phyloP scores from a whole-genome alignment of 129 eudicot species.

The Deinandra increscens region DNA sequence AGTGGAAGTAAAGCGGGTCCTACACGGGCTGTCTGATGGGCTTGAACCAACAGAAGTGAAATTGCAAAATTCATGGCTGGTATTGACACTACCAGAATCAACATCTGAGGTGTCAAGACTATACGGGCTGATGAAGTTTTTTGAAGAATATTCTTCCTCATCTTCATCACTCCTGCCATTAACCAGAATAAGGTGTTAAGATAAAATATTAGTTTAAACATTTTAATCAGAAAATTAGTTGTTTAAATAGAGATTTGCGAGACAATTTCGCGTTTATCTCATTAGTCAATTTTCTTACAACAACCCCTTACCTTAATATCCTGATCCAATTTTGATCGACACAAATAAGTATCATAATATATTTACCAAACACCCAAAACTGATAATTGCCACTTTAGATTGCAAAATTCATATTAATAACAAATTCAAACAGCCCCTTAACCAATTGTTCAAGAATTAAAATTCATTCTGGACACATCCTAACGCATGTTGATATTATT shows the following conservation, averaged over 20 bases:
- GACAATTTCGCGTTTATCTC: background rate
- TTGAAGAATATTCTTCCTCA: constrained; percentile 61
- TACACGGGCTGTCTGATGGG: constrained; percentile 90
- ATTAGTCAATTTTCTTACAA: background rate
- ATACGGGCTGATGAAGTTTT: constrained; percentile 45
- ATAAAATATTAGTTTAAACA: background rate
- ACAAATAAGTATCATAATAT: background rate
- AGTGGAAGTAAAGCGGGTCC: constrained; percentile 64
- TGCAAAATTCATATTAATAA: background rate
- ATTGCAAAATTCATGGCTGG: constrained; percentile 62
- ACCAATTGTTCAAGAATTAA: background rate
- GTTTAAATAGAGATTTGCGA: background rate
- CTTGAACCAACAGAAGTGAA: constrained; percentile 75
- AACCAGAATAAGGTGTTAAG: constrained; percentile 5
- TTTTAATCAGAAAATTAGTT: background rate
- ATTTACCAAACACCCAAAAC: background rate
- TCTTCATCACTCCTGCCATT: constrained; percentile 84
- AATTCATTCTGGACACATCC: no score
- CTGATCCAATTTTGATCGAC: background rate
- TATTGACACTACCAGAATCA: constrained; percentile 71
- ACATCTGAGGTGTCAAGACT: constrained; percentile 60
- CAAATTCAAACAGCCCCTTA: background rate
- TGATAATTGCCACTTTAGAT: background rate
- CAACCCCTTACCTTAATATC: background rate
- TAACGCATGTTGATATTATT: background rate